Percentiles rank a stretch among this genome's conserved stretches.
phyloP scores from a whole-genome alignment of 495 filamentous ascomycete genomes.

The Xylaria bambusicola region DNA sequence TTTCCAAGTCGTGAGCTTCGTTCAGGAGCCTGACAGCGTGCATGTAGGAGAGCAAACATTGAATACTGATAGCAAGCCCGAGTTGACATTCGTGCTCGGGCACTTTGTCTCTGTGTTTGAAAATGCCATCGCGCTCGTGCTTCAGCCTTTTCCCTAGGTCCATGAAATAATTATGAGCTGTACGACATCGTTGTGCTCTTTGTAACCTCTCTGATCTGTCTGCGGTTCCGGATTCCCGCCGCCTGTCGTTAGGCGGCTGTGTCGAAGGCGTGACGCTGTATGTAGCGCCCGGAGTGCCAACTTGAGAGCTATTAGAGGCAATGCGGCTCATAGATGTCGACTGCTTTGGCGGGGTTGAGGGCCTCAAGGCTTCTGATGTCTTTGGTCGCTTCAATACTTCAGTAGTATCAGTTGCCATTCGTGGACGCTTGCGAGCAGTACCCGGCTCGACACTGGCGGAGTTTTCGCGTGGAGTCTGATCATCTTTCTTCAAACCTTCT shows the following conservation, averaged over 20 bases:
- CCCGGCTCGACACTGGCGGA: conserved; percentile 41
- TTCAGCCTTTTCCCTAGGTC: conserved; percentile 44
- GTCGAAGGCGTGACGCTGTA: conserved; percentile 42
- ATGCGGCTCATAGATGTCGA: conserved; percentile 50
- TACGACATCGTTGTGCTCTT: conserved; percentile 25
- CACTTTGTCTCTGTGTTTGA: conserved; percentile 24
- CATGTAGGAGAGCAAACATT: conserved; percentile 31
- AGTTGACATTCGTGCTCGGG: conserved; percentile 28
- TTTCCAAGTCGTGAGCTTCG: conserved; percentile 31
- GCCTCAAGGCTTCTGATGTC: conserved; percentile 25
- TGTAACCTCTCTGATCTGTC: conserved; percentile 29
- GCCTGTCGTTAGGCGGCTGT: conserved; percentile 33
- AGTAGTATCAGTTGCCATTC: conserved; percentile 33
- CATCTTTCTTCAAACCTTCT: conserved; percentile 40
- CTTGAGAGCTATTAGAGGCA: conserved; percentile 47
- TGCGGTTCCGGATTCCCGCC: conserved; percentile 25
- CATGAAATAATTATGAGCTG: conserved; percentile 29
- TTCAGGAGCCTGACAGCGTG: conserved; percentile 31
- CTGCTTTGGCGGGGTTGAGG: conserved; percentile 48
- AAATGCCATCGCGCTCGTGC: conserved; percentile 45
- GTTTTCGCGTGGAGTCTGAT: conserved; percentile 33
- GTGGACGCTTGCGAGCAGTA: conserved; percentile 47
- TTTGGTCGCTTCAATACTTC: conserved; percentile 37
- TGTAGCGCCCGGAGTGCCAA: conserved; percentile 41
- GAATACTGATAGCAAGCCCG: conserved; percentile 29